Base-by-base conservation (phyloP, 2,329 filamentous ascomycete species). In the Ophiostoma ips region DNA sequence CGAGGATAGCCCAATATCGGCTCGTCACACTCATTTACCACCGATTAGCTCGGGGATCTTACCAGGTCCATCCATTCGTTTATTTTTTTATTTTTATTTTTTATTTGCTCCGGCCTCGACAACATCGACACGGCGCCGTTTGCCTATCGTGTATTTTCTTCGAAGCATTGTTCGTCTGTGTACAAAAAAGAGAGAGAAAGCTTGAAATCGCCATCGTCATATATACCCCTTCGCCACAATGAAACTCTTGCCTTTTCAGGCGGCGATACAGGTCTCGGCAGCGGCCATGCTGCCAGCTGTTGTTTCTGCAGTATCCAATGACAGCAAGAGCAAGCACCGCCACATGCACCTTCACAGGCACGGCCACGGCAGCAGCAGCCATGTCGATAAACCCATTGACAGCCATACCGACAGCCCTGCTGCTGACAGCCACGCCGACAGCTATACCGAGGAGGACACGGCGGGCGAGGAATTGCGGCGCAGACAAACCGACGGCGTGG, bases 241-340 rank as follows among this genome's bases (percentile, higher is more conserved):
- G 43, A 67, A 66, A 66, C 64, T 69, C 68, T 69, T 69, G 70
- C 68, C 71, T 64, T 59, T 66, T 69, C 68, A 71, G 69, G 62
- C 67, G 64, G 62, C 67, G 64, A 68, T 64, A 59, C 57, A 57
- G 51, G 59, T 44, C 44, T 48, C 48, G 6, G 18, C 48, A 21
- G 43, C 44, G 13, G 33, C 44, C n/a, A 35, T 44, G 6, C 46
- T 44, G 21, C 43, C 43, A 24, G n/a, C 37, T 8, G 24, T 31
- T 12, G 21, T 19, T 13, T 46, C 44, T 21, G 44, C 31, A 19
- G 36, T 28, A 18, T 45, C 43, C 28, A 34, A 12, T 15, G 24
- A 10, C 47, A 35, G 43, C 64, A 58, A 15, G 19, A 35, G 43
- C 64, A 58, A 63, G 60, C 40, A 50, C 53, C 60, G 60, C 57